Evolutionary conservation across 768 basidiomycete genomes (phyloP).

Genomic region (Leucosporidium yakuticum): DNA sequence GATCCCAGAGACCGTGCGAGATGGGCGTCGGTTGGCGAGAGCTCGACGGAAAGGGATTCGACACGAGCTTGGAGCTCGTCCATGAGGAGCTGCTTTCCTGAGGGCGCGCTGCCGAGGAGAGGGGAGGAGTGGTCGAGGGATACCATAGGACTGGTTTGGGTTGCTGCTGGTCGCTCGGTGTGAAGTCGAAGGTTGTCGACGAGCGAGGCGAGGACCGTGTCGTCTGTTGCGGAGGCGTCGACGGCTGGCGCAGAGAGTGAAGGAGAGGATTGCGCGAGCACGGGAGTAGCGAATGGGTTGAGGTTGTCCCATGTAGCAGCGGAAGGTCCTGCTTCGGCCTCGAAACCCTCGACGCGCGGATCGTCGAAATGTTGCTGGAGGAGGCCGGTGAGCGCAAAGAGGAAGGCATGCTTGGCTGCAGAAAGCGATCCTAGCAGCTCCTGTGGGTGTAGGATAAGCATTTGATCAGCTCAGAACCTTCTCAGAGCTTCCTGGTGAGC

Average conservation of each 20-base stretch:
- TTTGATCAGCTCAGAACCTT: too few species aligned
- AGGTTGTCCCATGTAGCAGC: too few species aligned
- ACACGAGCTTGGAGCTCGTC: slow-evolving; percentile 58
- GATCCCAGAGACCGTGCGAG: slow-evolving; percentile 65
- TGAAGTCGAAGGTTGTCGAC: slow-evolving; percentile 56
- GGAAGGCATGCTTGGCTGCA: slow-evolving; percentile 26
- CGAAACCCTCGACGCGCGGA: not conserved
- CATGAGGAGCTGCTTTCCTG: slow-evolving; percentile 52
- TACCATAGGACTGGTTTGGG: slow-evolving; percentile 38
- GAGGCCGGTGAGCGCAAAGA: slow-evolving; percentile 20
- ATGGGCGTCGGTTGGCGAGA: slow-evolving; percentile 51
- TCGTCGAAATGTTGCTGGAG: slow-evolving; percentile 8
- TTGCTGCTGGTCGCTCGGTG: slow-evolving; percentile 17
- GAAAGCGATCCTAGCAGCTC: slow-evolving; percentile 17
- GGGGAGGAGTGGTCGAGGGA: slow-evolving; percentile 59
- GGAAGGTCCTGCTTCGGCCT: too few species aligned
- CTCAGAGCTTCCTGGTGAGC: not conserved
- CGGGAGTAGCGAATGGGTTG: not conserved
- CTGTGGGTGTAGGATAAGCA: not conserved
- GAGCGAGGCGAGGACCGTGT: slow-evolving; percentile 58
- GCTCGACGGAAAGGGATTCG: slow-evolving; percentile 48
- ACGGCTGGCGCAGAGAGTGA: not conserved
- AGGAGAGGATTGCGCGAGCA: not conserved
- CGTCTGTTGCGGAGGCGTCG: slow-evolving; percentile 48
- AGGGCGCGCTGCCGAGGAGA: slow-evolving; percentile 54